These are phyloP conservation scores for Williopsis jadinii DNA, from an alignment of 1,139 yeast species.

Conservation along the genomic window DNA sequence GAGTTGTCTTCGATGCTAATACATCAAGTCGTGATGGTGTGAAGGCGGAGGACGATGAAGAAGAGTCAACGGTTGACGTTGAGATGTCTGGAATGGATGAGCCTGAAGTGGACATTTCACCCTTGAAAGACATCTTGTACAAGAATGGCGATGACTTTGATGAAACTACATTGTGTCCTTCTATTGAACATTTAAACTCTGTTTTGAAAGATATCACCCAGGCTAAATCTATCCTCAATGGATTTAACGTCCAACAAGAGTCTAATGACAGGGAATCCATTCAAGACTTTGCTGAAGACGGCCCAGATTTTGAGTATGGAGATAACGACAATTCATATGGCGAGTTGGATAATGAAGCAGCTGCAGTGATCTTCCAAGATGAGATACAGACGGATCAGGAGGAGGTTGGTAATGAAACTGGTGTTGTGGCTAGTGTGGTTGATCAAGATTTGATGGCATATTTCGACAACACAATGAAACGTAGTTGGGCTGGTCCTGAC, in stretches of 20 bases:
- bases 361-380: constrained; percentile 23
- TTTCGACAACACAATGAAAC: constrained; percentile 62
- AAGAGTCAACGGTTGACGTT: constrained; percentile 17
- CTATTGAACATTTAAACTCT: constrained; percentile 46
- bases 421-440: constrained; percentile 31
- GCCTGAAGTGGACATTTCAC: constrained; percentile 21
- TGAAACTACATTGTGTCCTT: constrained; percentile 49
- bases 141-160: constrained; percentile 33
- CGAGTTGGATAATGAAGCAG: constrained; percentile 29
- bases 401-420: constrained; percentile 21
- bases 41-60: constrained; percentile 9
- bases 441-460: constrained; percentile 72
- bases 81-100: constrained; percentile 18
- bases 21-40: constrained; percentile 11
- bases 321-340: constrained; percentile 22
- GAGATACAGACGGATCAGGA: constrained; percentile 11
- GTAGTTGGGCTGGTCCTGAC: constrained; percentile 88
- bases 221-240: constrained; percentile 46
- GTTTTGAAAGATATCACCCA: constrained; percentile 53
- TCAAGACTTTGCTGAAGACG: constrained; percentile 17
- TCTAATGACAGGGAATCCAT: constrained; percentile 5
- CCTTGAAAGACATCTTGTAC: constrained; percentile 26
- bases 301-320: constrained; percentile 20
- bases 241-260: constrained; percentile 29
- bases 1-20: constrained; percentile 35